A percentile compares a stretch with the other conserved stretches of the same genome.
Evolutionary conservation across 805 yeast species (phyloP).

Genomic region (Pichia membranifaciens): DNA sequence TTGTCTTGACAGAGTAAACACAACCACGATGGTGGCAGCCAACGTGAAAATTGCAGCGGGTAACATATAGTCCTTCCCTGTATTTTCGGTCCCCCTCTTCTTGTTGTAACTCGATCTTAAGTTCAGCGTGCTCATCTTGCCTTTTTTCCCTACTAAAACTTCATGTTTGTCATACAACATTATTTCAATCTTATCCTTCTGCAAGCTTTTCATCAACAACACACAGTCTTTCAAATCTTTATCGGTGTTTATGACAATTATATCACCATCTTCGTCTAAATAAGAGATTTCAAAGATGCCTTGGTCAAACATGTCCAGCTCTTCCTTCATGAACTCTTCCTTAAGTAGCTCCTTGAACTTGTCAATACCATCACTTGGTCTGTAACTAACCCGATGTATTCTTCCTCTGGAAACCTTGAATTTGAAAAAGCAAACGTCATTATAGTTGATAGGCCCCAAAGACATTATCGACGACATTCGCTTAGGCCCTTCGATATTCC

Average conservation of each 20-base stretch:
- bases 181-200: constrained; percentile 61
- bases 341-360: constrained; percentile 41
- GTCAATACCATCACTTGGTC: constrained; percentile 49
- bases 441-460: constrained; percentile 19
- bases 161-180: constrained; percentile 64
- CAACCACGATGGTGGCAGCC: constrained; percentile 54
- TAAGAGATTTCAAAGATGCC: constrained; percentile 62
- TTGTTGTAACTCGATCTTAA: constrained; percentile 37
- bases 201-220: constrained; percentile 42
- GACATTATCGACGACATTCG: constrained; percentile 8
- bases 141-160: constrained; percentile 11
- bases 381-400: constrained; percentile 63
- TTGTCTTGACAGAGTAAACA: constrained; percentile 33
- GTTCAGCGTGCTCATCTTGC: constrained; percentile 31
- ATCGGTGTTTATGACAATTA: constrained; percentile 69
- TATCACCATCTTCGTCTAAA: constrained; percentile 78
- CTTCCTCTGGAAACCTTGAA: constrained; percentile 73
- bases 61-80: constrained; percentile 31
- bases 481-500: constrained; percentile 3
- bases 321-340: constrained; percentile 27
- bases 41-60: constrained; percentile 57
- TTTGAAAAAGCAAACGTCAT: constrained; percentile 52
- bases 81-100: background rate
- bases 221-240: constrained; percentile 72
- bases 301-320: constrained; percentile 16